Percentiles rank a stretch among this genome's conserved stretches.
These are phyloP conservation scores for Globisporangium carolinianum DNA, from an alignment of 352 stramenopile genomes.

Conservation along the genomic window DNA sequence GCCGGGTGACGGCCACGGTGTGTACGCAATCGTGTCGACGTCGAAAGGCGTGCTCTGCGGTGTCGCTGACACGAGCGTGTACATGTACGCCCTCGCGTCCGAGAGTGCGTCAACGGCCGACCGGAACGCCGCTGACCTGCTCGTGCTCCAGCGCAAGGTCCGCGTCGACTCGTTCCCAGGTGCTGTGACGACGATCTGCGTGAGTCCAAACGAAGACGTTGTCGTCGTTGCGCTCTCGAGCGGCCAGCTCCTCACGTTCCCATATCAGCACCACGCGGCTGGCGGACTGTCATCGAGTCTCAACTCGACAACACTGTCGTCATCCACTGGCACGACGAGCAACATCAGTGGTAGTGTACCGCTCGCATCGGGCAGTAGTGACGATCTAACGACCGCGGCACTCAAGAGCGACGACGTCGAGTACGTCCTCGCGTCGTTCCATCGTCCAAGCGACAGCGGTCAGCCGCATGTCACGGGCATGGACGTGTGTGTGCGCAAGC, in stretches of 20 bases:
- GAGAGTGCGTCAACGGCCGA: constrained; percentile 20
- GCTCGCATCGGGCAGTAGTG: constrained; percentile 12
- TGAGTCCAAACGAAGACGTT: constrained; percentile 72
- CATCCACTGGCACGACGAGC: neutral
- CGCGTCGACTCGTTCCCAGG: constrained; percentile 46
- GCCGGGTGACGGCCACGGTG: constrained; percentile 35
- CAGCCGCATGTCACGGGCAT: constrained; percentile 76
- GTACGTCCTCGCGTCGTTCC: constrained; percentile 62
- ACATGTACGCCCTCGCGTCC: constrained; percentile 57
- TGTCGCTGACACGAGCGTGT: constrained; percentile 58
- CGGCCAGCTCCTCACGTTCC: constrained; percentile 63
- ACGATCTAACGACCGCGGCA: constrained; percentile 11
- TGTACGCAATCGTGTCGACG: constrained; percentile 56
- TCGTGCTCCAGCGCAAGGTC: constrained; percentile 52
- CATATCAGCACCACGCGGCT: constrained; percentile 47
- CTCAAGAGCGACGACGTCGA: constrained; percentile 62
- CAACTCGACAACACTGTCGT: too few species aligned
- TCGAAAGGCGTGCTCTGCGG: constrained; percentile 78
- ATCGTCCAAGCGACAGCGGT: constrained; percentile 52
- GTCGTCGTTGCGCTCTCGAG: constrained; percentile 60
- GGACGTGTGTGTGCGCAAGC: constrained; percentile 91
- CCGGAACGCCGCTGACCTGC: constrained; percentile 25
- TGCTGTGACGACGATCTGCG: constrained; percentile 41
- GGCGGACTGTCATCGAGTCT: constrained; percentile 9
- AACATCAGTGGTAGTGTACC: neutral